Base-by-base conservation (phyloP, 2,329 filamentous ascomycete species). In the Penicillium paneum region DNA sequence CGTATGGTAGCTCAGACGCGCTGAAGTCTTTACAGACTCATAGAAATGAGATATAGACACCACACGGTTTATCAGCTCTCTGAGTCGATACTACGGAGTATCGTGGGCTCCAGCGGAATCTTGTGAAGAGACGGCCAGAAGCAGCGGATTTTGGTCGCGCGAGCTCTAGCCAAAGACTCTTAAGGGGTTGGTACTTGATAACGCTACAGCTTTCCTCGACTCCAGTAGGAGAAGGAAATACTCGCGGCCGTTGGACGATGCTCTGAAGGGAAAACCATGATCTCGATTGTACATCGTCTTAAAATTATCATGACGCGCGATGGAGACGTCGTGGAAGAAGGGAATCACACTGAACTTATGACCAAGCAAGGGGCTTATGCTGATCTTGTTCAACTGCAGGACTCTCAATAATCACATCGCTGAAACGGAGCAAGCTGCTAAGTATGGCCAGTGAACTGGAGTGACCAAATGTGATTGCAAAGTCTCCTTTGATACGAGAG, bases 111-210 rank as follows among this genome's bases (percentile, higher is more conserved):
- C 15, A 41, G 17, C 5, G 8, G 39, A 41, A n/a, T 10, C 8
- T 28, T n/a, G 15, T n/a, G 26, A 12, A 47, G 29, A 7, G 50
- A 28, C 11, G 93, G 93, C 34, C 93, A 97, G 74, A 96, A 96
- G 73, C 94, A 97, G 74, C 89, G 94, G 63, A 94, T 97, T 68
- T 91, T 92, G 10, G 97, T 97, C 72, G 91, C 93, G 6, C 82
- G 91, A 66, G 92, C 92, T 35, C 83, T 97, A 53, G 90, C 97
- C 28, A 93, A 88, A 17, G 89, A 97, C 64, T 92, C n/a, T 93
- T 0, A 95, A 92, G 76, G 86, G 97, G 65, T 81, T 97, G 1
- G 3, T 0, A n/a, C 85, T 97, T 5, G 93, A 99, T 61, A 93
- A 97, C 73, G 93, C 94, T 4, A 97, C 94, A 0, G 93, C 89